Percentiles rank a stretch among this genome's conserved stretches.
These are phyloP conservation scores for Candida loeiensis DNA, from an alignment of 805 yeast species.

Conservation along the genomic window DNA sequence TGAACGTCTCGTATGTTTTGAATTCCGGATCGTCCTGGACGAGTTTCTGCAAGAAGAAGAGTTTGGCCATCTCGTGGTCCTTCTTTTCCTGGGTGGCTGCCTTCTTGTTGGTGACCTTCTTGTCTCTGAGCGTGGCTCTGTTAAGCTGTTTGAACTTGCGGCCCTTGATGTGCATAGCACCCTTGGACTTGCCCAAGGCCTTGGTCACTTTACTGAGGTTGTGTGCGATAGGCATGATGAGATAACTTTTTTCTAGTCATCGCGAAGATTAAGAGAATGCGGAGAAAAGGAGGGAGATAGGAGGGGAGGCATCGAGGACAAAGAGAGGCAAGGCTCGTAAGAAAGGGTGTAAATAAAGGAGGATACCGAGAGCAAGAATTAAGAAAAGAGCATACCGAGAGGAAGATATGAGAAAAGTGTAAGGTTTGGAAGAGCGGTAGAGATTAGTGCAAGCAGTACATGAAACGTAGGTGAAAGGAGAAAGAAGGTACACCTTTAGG, in stretches of 20 bases:
- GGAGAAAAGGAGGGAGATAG: background rate
- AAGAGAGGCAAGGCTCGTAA: no score
- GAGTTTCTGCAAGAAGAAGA: constrained; percentile 57
- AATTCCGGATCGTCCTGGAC: constrained; percentile 30
- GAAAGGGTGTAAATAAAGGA: no score
- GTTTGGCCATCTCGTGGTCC: constrained; percentile 56
- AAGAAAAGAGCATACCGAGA: no score
- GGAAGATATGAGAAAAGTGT: no score
- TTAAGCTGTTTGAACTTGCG: constrained; percentile 81
- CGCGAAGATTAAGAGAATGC: background rate
- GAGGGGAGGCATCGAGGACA: no score
- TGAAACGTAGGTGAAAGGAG: no score
- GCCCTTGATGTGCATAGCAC: constrained; percentile 78
- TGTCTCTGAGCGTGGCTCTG: constrained; percentile 83
- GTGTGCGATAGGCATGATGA: constrained; percentile 63
- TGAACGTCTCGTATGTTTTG: constrained; percentile 39
- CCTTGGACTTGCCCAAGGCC: constrained; percentile 51
- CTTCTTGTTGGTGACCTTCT: constrained; percentile 60
- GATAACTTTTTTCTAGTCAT: background rate
- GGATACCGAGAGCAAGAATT: no score
- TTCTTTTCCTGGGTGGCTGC: constrained; percentile 54
- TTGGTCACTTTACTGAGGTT: constrained; percentile 63
- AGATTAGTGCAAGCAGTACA: no score
- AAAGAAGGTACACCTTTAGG: no score
- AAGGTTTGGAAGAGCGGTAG: no score